Base-by-base conservation (phyloP, 1,284 basidiomycete genomes). In the Naganishia albida region DNA sequence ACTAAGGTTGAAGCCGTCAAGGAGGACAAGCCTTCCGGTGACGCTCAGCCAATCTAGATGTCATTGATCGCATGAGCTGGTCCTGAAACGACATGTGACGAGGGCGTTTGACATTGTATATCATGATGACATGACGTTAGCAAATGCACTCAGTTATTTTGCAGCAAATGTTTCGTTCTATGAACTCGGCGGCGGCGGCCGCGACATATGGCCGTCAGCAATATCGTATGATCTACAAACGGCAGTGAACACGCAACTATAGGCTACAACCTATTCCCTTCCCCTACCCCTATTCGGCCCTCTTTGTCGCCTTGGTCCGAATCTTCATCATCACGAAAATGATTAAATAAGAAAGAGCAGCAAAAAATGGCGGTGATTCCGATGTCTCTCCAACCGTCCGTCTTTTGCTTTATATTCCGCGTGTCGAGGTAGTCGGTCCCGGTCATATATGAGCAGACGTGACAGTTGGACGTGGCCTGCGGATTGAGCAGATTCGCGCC, bases 401-500 rank as follows among this genome's bases (percentile, higher is more conserved):
- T 28, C 38, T 43, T 48, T 8, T 49, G 20, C 20, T 20, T 55
- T 28, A 76, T 67, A 65, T 77, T 75, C 60, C 74, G 62, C 3
- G 70, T 67, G 10, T 44, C 56, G 34, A 78, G 72, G 64, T 75
- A 78, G 56, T 76, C 70, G 46, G 60, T 70, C 0, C 77, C 77
- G 44, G 68, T 66, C 7, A 67, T 64, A 67, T 74, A 76, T 2
- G 67, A 64, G 53, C 76, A 78, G 66, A 73, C 77, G 54, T 72
- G 56, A 64, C 77, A 78, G 2, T 56, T 56, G 15, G 54, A 57
- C 16, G 72, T 77, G 1, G 75, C 71, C 13, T 71, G 48, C 18
- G 57, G 55, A 53, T 55, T 48, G 48, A 57, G n/a, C 16, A 54
- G 38, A 12, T 43, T 44, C n/a, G 63, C 53, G 40, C 60, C 43